These are phyloP conservation scores for Aspergillus sojae DNA, from an alignment of 2,329 filamentous ascomycete species.

Conservation along the genomic window DNA sequence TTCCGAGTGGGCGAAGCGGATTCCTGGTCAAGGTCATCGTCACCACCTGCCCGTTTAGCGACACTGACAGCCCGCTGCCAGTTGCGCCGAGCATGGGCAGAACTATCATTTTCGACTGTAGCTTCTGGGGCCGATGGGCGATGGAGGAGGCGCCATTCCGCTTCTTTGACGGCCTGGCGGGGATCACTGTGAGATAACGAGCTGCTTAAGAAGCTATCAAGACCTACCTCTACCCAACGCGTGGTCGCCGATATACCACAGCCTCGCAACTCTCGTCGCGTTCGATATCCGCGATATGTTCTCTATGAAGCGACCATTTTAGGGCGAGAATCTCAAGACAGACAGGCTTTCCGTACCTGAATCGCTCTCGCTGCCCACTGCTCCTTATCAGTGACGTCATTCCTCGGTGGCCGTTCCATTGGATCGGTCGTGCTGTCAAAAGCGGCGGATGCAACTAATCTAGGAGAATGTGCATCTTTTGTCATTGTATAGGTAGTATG, in stretches of 20 bases:
- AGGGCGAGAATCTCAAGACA: background rate
- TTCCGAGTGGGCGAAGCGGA: conserved; percentile 31
- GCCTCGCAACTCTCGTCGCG: conserved; percentile 70
- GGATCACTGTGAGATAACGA: background rate
- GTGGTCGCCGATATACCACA: conserved; percentile 69
- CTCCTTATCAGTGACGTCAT: conserved; percentile 5
- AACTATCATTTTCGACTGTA: conserved; percentile 16
- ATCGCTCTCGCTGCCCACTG: background rate
- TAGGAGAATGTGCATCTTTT: background rate
- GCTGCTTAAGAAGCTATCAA: background rate
- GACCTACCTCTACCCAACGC: conserved; percentile 6
- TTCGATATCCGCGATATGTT: conserved; percentile 76
- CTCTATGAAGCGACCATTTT: conserved; percentile 51
- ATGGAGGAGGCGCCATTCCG: conserved; percentile 54
- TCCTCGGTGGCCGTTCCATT: background rate
- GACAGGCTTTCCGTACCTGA: background rate
- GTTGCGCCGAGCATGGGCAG: conserved; percentile 61
- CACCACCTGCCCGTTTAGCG: conserved; percentile 70
- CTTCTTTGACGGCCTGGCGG: conserved; percentile 56
- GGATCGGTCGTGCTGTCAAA: background rate
- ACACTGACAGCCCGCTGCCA: conserved; percentile 77
- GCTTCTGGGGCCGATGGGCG: conserved; percentile 36
- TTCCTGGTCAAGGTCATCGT: conserved; percentile 51
- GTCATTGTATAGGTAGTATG: background rate
- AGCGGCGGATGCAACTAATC: background rate